These are phyloP conservation scores for Thamnidium elegans DNA, from an alignment of 192 early-diverging fungal genomes.

Conservation along the genomic window DNA sequence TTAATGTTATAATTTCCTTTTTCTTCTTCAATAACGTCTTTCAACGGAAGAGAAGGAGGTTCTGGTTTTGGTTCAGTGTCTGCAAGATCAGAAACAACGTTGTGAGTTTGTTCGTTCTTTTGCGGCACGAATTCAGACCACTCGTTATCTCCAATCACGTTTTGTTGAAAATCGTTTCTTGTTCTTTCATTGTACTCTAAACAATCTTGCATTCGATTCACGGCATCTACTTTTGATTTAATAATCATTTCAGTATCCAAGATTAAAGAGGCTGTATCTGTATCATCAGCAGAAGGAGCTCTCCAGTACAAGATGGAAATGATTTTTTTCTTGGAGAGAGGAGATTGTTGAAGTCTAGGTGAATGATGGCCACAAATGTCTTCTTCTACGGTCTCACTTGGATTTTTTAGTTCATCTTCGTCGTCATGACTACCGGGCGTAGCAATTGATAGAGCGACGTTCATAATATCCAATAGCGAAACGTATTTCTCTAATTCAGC, in stretches of 20 bases:
- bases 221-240: slow-evolving; percentile 31
- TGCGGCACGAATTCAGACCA: slow-evolving; percentile 37
- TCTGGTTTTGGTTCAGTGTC: background rate
- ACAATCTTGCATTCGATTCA: slow-evolving; percentile 42
- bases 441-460: slow-evolving; percentile 47
- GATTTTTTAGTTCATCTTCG: slow-evolving; percentile 13
- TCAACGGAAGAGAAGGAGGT: too few relatives aligned
- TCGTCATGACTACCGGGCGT: slow-evolving; percentile 41
- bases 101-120: background rate
- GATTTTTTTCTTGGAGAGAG: slow-evolving; percentile 46
- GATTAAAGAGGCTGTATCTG: slow-evolving; percentile 8
- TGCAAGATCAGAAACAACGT: too few relatives aligned
- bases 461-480: slow-evolving; percentile 39
- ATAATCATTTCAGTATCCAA: slow-evolving; percentile 27
- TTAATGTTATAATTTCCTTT: background rate
- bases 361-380: background rate
- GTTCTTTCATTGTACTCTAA: slow-evolving; percentile 34
- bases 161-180: slow-evolving; percentile 29
- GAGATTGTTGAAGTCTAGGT: slow-evolving; percentile 33
- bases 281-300: slow-evolving; percentile 35
- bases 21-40: background rate
- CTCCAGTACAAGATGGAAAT: slow-evolving; percentile 49
- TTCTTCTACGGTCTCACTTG: slow-evolving; percentile 6
- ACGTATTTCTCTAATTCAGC: slow-evolving; percentile 9
- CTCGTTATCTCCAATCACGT: slow-evolving; percentile 13